A percentile compares a stretch with the other conserved stretches of the same genome.
These are phyloP conservation scores for Fusarium brachygibbosum DNA, from an alignment of 2,329 filamentous ascomycete species.

Conservation along the genomic window DNA sequence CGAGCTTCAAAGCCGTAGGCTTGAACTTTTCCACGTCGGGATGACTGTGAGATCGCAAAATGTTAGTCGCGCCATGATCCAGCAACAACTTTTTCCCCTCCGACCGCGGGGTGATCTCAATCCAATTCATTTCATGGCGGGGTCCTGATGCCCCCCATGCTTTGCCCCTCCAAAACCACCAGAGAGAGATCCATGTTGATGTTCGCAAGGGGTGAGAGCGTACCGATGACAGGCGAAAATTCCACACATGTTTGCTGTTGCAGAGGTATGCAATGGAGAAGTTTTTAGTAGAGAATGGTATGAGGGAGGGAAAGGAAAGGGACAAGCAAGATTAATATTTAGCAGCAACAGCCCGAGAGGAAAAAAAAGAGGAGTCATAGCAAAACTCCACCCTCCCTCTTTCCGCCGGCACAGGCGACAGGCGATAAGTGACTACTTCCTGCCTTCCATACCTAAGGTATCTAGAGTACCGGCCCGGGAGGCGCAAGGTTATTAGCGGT, in stretches of 20 bases:
- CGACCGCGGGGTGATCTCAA: conserved; percentile 52
- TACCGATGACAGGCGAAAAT: conserved; percentile 96
- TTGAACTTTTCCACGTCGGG: conserved; percentile 97
- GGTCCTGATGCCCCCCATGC: conserved; percentile 45
- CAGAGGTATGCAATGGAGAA: conserved; percentile 23
- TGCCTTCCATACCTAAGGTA: conserved; percentile 1
- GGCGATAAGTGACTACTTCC: conserved; percentile 28
- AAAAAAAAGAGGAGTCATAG: conserved; percentile 43
- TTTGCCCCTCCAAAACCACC: conserved; percentile 44
- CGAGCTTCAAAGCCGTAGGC: conserved; percentile 90
- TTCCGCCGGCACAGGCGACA: conserved; percentile 40
- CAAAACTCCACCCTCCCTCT: conserved; percentile 42
- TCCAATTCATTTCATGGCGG: conserved; percentile 39
- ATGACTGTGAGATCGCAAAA: conserved; percentile 66
- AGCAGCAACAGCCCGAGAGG: conserved; percentile 24
- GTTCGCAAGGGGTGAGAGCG: conserved; percentile 34
- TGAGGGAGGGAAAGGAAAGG: conserved; percentile 27
- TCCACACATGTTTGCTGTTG: conserved; percentile 83
- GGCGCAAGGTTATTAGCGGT: conserved; percentile 43
- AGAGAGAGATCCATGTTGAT: conserved; percentile 44
- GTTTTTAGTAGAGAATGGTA: conserved; percentile 25
- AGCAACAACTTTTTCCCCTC: conserved; percentile 20
- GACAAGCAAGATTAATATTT: conserved; percentile 42
- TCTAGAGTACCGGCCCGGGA: conserved; percentile 12
- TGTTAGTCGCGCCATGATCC: conserved; percentile 46